phyloP scores from a whole-genome alignment of 163 green algal genomes.

The Chlorella variabilis region DNA sequence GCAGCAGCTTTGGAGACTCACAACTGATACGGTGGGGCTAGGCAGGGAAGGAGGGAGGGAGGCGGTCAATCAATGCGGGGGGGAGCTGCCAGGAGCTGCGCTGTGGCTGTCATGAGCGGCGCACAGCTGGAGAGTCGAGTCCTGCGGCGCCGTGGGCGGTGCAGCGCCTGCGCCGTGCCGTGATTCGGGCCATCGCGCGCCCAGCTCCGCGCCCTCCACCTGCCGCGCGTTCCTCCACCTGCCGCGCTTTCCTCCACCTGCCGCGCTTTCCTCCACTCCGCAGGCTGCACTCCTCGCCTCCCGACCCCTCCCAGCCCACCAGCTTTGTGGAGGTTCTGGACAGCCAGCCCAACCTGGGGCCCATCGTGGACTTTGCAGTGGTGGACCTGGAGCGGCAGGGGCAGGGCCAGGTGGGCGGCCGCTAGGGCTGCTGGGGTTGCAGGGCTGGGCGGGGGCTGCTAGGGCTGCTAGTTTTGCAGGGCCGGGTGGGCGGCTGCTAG shows the following conservation, averaged over 20 bases:
- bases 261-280: neutral
- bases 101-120: too few species aligned
- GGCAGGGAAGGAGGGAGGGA: neutral
- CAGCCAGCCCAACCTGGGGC: conserved; percentile 89
- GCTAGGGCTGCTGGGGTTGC: neutral
- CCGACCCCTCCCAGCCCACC: conserved; percentile 46
- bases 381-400: conserved; percentile 95
- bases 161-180: too few species aligned
- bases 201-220: too few species aligned
- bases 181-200: too few species aligned
- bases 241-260: too few species aligned
- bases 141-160: too few species aligned
- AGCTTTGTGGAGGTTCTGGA: conserved; percentile 92
- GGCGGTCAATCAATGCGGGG: too few species aligned
- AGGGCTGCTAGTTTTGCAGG: neutral
- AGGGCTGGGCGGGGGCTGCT: neutral
- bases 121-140: too few species aligned
- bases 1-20: conserved; percentile 76
- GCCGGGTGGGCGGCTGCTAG: too few species aligned
- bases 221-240: too few species aligned
- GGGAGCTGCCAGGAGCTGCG: too few species aligned
- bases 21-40: conserved; percentile 76
- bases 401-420: conserved; percentile 79
- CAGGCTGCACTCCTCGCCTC: conserved; percentile 48
- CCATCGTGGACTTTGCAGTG: conserved; percentile 96